phyloP scores from a whole-genome alignment of 805 yeast genomes.

The Ogataea pignaliae region DNA sequence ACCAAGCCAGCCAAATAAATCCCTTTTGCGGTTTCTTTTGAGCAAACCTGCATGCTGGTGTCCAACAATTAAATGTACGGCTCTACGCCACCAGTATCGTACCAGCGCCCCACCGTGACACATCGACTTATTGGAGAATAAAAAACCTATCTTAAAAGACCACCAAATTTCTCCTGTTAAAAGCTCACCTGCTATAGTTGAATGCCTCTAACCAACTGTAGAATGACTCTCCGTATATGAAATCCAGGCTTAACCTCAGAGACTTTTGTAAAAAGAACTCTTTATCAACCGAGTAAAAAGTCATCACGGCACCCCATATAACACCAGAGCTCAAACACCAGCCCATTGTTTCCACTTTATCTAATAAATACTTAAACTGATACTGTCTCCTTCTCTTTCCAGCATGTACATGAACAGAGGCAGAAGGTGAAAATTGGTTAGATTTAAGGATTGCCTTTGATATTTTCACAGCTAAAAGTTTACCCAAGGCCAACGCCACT shows the following conservation, averaged over 20 bases:
- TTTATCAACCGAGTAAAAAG: constrained; percentile 59
- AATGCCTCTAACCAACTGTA: constrained; percentile 28
- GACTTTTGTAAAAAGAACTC: constrained; percentile 54
- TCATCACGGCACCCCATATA: constrained; percentile 74
- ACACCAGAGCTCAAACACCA: constrained; percentile 63
- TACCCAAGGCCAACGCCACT: constrained; percentile 58
- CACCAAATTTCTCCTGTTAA: no score
- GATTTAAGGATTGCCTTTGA: constrained; percentile 4
- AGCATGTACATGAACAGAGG: not conserved
- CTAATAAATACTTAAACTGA: constrained; percentile 8
- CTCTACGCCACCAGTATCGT: no score
- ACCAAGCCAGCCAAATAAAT: no score
- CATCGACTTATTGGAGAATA: no score
- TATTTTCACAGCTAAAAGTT: constrained; percentile 34
- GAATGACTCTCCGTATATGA: constrained; percentile 59
- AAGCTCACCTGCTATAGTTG: constrained; percentile 17
- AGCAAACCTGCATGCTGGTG: no score
- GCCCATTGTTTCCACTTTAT: constrained; percentile 27
- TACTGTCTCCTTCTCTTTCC: not conserved
- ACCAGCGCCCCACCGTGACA: no score
- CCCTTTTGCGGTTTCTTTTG: no score
- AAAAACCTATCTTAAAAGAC: no score
- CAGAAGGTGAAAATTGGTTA: not conserved
- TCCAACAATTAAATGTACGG: no score
- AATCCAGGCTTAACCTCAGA: constrained; percentile 64